A percentile compares a stretch with the other conserved stretches of the same genome.
Evolutionary conservation across 352 stramenopile genomes (phyloP).

Genomic region (Pythium sp.): DNA sequence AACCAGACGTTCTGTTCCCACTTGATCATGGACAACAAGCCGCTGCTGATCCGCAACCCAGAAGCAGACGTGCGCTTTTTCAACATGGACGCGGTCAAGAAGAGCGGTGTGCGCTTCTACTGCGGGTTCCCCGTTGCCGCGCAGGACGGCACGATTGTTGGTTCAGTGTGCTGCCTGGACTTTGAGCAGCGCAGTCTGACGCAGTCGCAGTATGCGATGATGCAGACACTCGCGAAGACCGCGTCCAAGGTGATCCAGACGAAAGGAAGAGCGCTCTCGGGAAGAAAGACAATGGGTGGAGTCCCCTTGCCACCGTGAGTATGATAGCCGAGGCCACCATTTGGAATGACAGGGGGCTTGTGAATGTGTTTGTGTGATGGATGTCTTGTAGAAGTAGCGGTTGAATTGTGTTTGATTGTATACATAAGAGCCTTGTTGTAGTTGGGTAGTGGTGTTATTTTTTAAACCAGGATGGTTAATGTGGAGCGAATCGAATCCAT

Average conservation of each 20-base stretch:
- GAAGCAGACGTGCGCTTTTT: conserved; percentile 69
- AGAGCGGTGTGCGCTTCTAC: not conserved
- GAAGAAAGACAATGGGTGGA: not conserved
- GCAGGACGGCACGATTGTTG: not conserved
- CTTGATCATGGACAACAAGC: conserved; percentile 55
- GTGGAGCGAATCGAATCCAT: too few species aligned
- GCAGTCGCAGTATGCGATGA: conserved; percentile 1
- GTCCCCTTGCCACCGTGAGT: too few species aligned
- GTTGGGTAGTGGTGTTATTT: too few species aligned
- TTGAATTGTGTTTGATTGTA: too few species aligned
- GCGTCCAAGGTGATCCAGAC: conserved; percentile 2
- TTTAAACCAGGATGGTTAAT: too few species aligned
- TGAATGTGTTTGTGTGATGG: too few species aligned
- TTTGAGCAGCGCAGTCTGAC: not conserved
- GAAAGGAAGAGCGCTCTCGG: not conserved
- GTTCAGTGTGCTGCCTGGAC: not conserved
- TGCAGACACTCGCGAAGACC: not conserved
- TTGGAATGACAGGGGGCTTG: too few species aligned
- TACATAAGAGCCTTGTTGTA: too few species aligned
- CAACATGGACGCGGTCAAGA: not conserved
- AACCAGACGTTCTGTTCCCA: conserved; percentile 49
- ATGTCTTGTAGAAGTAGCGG: too few species aligned
- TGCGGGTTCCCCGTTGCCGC: not conserved
- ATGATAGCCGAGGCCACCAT: too few species aligned
- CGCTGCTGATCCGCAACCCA: conserved; percentile 54